Base-by-base conservation (phyloP, 2,329 filamentous ascomycete species). In the Teratosphaeriaceae sp. region DNA sequence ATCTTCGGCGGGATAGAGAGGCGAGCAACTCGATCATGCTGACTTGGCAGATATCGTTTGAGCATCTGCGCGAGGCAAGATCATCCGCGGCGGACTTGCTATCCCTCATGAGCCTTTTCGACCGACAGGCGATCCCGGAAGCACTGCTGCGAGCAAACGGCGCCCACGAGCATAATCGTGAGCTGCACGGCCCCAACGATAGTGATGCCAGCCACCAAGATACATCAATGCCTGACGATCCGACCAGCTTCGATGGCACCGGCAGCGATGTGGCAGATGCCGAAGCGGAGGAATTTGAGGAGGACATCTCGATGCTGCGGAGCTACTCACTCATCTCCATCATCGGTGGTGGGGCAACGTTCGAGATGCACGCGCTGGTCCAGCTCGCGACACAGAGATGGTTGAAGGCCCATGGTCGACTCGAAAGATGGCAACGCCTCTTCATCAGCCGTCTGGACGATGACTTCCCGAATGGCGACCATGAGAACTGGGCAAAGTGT, bases 51-150 rank as follows among this genome's bases (percentile, higher is more conserved):
- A 50, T 55, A 16, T 52, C 46, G 2, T 53, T 55, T 24, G 42
- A 53, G 12, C 51, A 51, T 11, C 45, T 54, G 12, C 39, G 36
- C 13, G 13, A 24, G 6, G 30, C n/a, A 2, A 40, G 35, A n/a
- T 12, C 22, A 15, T 47, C 47, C 3, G 71, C 70, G 7, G 58
- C 69, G 3, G 51, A 68, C 11, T 49, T 74, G 11, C 47, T 74
- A 0, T 68, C 67, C 1, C 57, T 73, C 4, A 66, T 73, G 65
- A 70, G 69, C 56, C 66, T 68, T 45, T 73, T 70, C 47, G 61
- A 73, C 38, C 54, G 56, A 18, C 63, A 71, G 48, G 64, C 60
- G 6, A 70, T 73, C 19, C 64, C 65, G 0, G 58, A 62, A 21
- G 48, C 27, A 12, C 43, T 66, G 15, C 41, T 71, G 9, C 15